Conservation (phyloP, 441 rosid species). For the Dalechampia spathulata region DNA sequence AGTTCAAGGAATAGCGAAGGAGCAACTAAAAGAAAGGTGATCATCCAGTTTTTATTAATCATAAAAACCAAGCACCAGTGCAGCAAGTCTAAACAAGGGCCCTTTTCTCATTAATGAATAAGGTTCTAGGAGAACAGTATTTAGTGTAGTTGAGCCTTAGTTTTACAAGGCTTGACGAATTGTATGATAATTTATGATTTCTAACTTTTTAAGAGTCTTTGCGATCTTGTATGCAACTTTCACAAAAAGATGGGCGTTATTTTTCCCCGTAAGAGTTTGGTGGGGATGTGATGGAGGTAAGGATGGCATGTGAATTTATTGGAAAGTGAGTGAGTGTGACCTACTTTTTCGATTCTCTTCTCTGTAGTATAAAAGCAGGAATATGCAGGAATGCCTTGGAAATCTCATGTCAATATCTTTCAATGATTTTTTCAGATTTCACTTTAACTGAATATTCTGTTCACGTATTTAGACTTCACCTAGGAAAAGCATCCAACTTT, state of each 20-base stretch:
- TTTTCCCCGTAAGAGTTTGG: slow-evolving; percentile 20
- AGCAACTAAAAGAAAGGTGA: slow-evolving; percentile 4
- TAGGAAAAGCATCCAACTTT: slow-evolving; percentile 30
- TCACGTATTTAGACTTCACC: slow-evolving; percentile 7
- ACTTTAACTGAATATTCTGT: slow-evolving; percentile 11
- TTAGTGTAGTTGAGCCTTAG: slow-evolving; percentile 18
- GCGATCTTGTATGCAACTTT: slow-evolving; percentile 3
- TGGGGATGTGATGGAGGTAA: slow-evolving; percentile 32
- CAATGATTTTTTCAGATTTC: slow-evolving; percentile 15
- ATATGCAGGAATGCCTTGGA: slow-evolving; percentile 17
- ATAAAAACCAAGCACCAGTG: slow-evolving; percentile 10
- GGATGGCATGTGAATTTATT: slow-evolving; percentile 32
- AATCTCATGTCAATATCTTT: slow-evolving; percentile 16
- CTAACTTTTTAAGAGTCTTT: background rate
- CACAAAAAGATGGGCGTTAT: slow-evolving; percentile 6
- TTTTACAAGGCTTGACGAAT: slow-evolving; percentile 1
- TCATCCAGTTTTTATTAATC: slow-evolving; percentile 7
- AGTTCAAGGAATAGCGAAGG: slow-evolving; percentile 19
- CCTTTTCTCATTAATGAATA: slow-evolving; percentile 30
- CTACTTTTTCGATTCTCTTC: slow-evolving; percentile 22
- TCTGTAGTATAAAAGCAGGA: slow-evolving; percentile 16
- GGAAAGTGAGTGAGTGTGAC: slow-evolving; percentile 37
- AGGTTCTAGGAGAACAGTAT: background rate
- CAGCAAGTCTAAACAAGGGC: slow-evolving; percentile 27
- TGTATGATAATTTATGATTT: slow-evolving; percentile 2